Evolutionary conservation across 768 basidiomycete genomes (phyloP).

Genomic region (Candolleomyces aberdarensis): DNA sequence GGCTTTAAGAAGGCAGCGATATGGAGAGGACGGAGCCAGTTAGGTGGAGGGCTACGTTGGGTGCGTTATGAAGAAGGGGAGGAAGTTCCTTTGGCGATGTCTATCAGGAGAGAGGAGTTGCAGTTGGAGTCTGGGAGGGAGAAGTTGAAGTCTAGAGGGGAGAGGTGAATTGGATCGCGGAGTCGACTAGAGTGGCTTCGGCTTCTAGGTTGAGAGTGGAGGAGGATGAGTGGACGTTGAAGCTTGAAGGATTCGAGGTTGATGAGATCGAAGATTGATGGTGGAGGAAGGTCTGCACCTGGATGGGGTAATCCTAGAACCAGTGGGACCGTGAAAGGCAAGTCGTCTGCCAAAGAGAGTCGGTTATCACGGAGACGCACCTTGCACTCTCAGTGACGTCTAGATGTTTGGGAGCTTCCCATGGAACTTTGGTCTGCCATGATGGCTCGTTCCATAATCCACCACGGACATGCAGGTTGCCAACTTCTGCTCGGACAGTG

Average conservation of each 20-base stretch:
- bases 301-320: constrained; percentile 67
- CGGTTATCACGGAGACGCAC: constrained; percentile 37
- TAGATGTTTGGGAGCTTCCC: constrained; percentile 42
- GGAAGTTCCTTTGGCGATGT: constrained; percentile 54
- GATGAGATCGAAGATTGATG: constrained; percentile 55
- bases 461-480: constrained; percentile 45
- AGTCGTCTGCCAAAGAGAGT: not conserved
- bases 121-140: constrained; percentile 33
- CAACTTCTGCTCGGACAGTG: constrained; percentile 41
- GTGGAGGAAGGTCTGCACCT: constrained; percentile 47
- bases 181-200: constrained; percentile 56
- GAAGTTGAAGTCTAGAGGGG: constrained; percentile 56
- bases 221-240: constrained; percentile 29
- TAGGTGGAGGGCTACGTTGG: constrained; percentile 61
- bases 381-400: constrained; percentile 45
- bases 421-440: constrained; percentile 46
- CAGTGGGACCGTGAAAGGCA: constrained; percentile 48
- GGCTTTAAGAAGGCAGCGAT: constrained; percentile 35
- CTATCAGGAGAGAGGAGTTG: constrained; percentile 21
- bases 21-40: constrained; percentile 58
- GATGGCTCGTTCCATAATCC: constrained; percentile 39
- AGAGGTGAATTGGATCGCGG: constrained; percentile 50
- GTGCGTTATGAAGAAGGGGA: constrained; percentile 58
- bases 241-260: constrained; percentile 57
- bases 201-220: constrained; percentile 43